Conservation (phyloP, 2,329 filamentous ascomycete species). For the Nothophaeocryptopus gaeumannii region DNA sequence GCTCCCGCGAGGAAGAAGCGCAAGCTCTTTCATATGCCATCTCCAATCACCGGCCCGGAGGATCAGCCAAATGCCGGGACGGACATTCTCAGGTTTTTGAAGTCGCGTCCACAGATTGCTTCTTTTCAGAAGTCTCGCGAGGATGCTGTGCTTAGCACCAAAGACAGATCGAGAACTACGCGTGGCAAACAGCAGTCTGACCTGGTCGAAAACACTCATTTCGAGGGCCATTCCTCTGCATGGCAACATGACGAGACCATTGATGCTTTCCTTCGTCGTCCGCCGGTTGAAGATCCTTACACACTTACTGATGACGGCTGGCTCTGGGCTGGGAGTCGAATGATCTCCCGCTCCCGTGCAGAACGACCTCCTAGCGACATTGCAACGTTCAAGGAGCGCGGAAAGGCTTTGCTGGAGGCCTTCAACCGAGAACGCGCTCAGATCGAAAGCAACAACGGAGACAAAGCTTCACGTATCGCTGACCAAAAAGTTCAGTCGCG, state of each 20-base stretch:
- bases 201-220: constrained; percentile 55
- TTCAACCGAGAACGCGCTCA: constrained; percentile 48
- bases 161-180: not conserved
- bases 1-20: constrained; percentile 5
- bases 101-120: constrained; percentile 21
- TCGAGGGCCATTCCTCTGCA: constrained; percentile 52
- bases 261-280: constrained; percentile 62
- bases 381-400: constrained; percentile 51
- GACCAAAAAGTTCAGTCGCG: constrained; percentile 42
- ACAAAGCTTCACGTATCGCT: constrained; percentile 44
- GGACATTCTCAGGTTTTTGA: constrained; percentile 21
- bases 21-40: not conserved
- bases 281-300: constrained; percentile 64
- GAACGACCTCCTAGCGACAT: constrained; percentile 23
- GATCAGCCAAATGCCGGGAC: not conserved
- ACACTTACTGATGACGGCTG: constrained; percentile 53
- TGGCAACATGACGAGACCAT: constrained; percentile 65
- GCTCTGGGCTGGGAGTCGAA: constrained; percentile 73
- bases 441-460: constrained; percentile 51
- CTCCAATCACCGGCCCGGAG: not conserved
- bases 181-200: constrained; percentile 10
- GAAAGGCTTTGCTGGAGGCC: constrained; percentile 50
- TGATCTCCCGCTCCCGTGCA: not conserved
- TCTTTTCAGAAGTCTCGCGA: constrained; percentile 7
- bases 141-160: not conserved